A percentile compares a stretch with the other conserved stretches of the same genome.
These are phyloP conservation scores for Cenchrus purpureus DNA, from an alignment of 176 grass and related monocot genomes.

Conservation along the genomic window DNA sequence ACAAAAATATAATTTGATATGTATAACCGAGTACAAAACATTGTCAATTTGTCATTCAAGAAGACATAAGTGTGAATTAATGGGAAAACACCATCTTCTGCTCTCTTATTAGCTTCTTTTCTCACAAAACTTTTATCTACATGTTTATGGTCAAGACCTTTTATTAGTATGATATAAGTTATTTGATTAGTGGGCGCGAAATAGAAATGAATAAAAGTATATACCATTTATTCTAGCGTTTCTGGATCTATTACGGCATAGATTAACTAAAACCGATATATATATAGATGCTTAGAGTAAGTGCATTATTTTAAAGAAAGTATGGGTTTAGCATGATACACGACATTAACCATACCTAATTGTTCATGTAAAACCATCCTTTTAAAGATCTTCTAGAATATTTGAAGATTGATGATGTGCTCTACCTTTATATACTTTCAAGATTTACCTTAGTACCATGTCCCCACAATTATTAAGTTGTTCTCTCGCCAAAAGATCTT, in stretches of 20 bases:
- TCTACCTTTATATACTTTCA: conserved; percentile 37
- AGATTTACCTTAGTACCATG: conserved; percentile 44
- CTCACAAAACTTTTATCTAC: no score
- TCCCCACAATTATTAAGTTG: conserved; percentile 31
- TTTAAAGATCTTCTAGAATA: conserved; percentile 25
- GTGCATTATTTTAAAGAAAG: not conserved
- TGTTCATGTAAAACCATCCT: not conserved
- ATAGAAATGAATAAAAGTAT: not conserved
- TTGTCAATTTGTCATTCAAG: not conserved
- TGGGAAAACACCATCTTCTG: not conserved
- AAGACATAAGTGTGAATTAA: not conserved
- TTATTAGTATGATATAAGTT: no score
- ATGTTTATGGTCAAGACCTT: no score
- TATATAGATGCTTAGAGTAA: not conserved
- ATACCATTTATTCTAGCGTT: not conserved
- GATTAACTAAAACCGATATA: not conserved
- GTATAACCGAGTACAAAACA: not conserved
- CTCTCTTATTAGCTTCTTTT: no score
- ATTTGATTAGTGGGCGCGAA: no score
- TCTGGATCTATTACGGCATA: not conserved
- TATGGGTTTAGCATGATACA: not conserved
- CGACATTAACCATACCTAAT: conserved; percentile 16
- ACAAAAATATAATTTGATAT: not conserved
- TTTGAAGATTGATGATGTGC: conserved; percentile 17
- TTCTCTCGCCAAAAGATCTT: conserved; percentile 35